Evolutionary conservation across 768 basidiomycete species (phyloP), one percentile per base, ranked within the genome.

Genomic region (Amanita thiersii): DNA sequence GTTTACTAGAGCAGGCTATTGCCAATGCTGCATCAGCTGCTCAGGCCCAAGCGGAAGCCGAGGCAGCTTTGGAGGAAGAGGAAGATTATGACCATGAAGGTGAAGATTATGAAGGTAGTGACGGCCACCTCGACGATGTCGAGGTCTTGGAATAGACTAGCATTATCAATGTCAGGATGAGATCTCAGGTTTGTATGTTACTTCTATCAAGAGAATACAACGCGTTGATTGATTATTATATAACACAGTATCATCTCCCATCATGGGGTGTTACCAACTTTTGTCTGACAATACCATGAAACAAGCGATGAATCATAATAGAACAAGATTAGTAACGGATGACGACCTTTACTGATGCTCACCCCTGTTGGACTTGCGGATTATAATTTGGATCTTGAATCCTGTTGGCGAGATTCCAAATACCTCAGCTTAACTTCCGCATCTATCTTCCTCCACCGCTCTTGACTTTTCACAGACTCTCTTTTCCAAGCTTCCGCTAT

Each of bases 31-130:
- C 85, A 7, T 73, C 73, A 25, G 81, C 80, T 23, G 84, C 84
- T 1, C 82, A 84, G 49, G 79, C 81, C 14, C 82, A 84, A 51
- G 84, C 84, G 0, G 84, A 86, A 48, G 85, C 83, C 0, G 82
- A 86, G 49, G 82, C 83, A 2, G 81, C 80, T 0, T 54, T 81
- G 40, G 84, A 85, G 54, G 83, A 84, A 51, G 77, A 66, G 1
- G 64, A 70, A 20, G 63, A 62, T 12, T 62, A 68, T 26, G 68
- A 63, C 3, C 67, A 66, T 14, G 65, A 61, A 2, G 69, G 68
- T n/a, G 64, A 69, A 7, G 66, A 70, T 5, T 65, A 66, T 5
- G 68, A 64, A 5, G 64, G 64, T n/a, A 63, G 59, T 24, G 66
- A 67, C 28, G 60, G 53, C 39, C 58, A 60, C 15, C 39, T 55